phyloP scores from a whole-genome alignment of 345 rosid species.

The Salix brachista region DNA sequence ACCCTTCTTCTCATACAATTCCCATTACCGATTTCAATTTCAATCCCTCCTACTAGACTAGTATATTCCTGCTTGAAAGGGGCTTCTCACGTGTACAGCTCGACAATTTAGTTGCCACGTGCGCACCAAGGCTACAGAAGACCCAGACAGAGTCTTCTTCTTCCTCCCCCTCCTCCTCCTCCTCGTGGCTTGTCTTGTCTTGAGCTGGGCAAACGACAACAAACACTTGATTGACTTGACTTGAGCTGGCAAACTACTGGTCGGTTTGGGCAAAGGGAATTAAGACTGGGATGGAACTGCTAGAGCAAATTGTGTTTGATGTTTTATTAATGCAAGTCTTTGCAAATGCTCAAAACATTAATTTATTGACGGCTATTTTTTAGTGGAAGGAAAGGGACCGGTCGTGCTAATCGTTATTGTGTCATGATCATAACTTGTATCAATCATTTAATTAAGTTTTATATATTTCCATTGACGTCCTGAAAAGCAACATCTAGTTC shows the following conservation, averaged over 20 bases:
- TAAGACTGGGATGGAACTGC: constrained; percentile 3
- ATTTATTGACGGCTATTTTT: not conserved
- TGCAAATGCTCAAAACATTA: no score
- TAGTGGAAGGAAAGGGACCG: not conserved
- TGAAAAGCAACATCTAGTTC: not conserved
- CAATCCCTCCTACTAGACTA: constrained; percentile 6
- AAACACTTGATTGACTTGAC: constrained; percentile 10
- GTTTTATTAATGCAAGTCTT: not conserved
- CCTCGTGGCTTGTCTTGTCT: not conserved
- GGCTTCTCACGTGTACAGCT: constrained; percentile 61
- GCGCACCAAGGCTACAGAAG: constrained; percentile 12
- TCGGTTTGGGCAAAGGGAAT: not conserved
- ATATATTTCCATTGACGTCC: not conserved
- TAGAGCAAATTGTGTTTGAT: not conserved
- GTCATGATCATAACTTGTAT: not conserved
- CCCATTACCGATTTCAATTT: constrained; percentile 2
- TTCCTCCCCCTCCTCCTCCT: not conserved
- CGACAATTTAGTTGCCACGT: constrained; percentile 22
- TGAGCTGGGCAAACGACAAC: not conserved
- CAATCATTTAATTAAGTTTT: not conserved
- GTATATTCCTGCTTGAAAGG: constrained; percentile 5
- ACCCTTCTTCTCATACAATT: constrained; percentile 10
- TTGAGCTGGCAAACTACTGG: constrained; percentile 2
- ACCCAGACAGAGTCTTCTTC: not conserved
- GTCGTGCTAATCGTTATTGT: not conserved